Base-by-base conservation (phyloP, 1,139 yeast genomes). In the Magnusiomyces suaveolens region DNA sequence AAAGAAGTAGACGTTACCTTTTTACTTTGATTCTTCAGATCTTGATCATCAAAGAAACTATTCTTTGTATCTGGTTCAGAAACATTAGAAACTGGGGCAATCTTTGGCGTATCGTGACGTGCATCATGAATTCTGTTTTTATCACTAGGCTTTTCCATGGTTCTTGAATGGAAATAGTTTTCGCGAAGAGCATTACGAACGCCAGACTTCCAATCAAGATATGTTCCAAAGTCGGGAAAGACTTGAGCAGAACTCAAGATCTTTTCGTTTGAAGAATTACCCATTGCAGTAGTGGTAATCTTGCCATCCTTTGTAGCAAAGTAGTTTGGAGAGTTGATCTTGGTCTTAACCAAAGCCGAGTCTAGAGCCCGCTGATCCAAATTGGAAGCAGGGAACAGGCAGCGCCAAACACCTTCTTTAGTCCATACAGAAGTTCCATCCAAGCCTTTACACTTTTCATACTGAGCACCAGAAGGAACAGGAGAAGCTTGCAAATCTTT, bases 341-440 rank as follows among this genome's bases (percentile, higher is more conserved):
- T 10, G 18, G 43, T 10, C 18, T 18, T 12, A 16, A 12, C 18
- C 43, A 38, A 44, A 44, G 47, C 47, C 23, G 47, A 44, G 6
- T 14, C 47, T 12, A 23, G 24, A 4, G 21, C 49, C 2, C 36
- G 48, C n/a, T 52, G 43, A 26, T 52, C 54, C 21, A 16, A 10
- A 24, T 6, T 32, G 18, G 50, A 29, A 12, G 21, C 25, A 4
- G 95, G 95, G 70, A 89, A 85, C 54, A 89, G 72, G 69, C 97
- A 89, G 64, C 89, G 77, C 96, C 96, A 89, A 67, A 81, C 78
- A 0, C 96, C 96, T 26, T 67, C 67, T 48, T 77, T 73, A 63
- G 86, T 92, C 95, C 96, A 89, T 8, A 82, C 81, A 0, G 87
- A 78, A 20, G 77, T 72, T 1, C 97, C 97, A 2, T 80, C 71